A percentile compares a stretch with the other conserved stretches of the same genome.
These are phyloP conservation scores for Trichoderma hamatum DNA, from an alignment of 2,329 filamentous ascomycete genomes.

Conservation along the genomic window DNA sequence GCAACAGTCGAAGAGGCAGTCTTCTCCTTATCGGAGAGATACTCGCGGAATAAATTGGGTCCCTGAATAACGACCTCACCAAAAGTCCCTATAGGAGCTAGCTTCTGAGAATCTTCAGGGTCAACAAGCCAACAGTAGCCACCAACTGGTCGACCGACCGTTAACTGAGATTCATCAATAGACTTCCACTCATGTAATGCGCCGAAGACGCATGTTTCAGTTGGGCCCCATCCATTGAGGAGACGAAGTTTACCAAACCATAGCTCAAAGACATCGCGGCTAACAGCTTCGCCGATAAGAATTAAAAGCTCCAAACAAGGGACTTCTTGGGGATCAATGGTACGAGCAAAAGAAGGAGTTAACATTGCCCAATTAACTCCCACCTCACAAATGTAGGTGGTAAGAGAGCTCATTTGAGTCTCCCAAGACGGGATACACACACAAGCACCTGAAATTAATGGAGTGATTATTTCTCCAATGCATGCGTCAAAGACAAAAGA, in stretches of 20 bases:
- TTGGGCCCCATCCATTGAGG: conserved; percentile 24
- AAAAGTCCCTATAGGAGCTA: conserved; percentile 20
- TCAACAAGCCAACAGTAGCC: conserved; percentile 28
- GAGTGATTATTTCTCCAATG: conserved; percentile 21
- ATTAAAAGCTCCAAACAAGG: conserved; percentile 24
- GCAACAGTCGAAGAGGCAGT: conserved; percentile 14
- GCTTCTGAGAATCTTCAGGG: conserved; percentile 4
- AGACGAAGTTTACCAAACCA: conserved; percentile 27
- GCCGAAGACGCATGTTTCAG: conserved; percentile 26
- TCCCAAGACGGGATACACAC: conserved; percentile 28
- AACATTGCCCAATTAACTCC: conserved; percentile 25
- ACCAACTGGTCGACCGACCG: conserved; percentile 21
- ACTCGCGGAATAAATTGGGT: conserved; percentile 24
- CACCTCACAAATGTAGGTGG: conserved; percentile 7
- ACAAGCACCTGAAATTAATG: conserved; percentile 23
- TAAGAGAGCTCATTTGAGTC: conserved; percentile 17
- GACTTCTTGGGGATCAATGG: conserved; percentile 30
- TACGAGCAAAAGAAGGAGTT: conserved; percentile 24
- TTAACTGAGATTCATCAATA: conserved; percentile 17
- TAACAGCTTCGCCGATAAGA: conserved; percentile 26
- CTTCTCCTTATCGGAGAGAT: conserved; percentile 13
- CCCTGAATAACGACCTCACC: conserved; percentile 26
- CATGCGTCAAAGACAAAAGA: conserved; percentile 26
- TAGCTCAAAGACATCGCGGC: conserved; percentile 23
- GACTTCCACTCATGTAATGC: conserved; percentile 24